These are phyloP conservation scores for Fusarium sp. DNA, from an alignment of 2,329 filamentous ascomycete species.

Conservation along the genomic window DNA sequence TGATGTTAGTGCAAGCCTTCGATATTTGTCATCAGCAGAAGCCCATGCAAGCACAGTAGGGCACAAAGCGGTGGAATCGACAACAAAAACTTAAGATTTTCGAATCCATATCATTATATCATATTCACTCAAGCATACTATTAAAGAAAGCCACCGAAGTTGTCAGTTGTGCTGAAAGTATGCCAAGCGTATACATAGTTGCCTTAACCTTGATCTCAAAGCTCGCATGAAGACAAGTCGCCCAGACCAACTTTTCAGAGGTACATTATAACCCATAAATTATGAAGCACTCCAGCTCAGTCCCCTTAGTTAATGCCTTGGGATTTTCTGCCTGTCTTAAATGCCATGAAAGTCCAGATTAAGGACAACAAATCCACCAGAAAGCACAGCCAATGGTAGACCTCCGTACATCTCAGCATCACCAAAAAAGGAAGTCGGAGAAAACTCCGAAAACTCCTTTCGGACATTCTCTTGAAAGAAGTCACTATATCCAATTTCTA, in stretches of 20 bases:
- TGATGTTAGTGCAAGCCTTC: constrained; percentile 4
- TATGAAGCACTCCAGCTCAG: too few species aligned
- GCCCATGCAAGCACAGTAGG: background rate
- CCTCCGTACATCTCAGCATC: background rate
- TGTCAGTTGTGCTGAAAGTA: background rate
- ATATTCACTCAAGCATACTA: background rate
- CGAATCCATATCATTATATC: background rate
- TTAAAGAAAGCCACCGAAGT: background rate
- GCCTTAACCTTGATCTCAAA: background rate
- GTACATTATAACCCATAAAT: too few species aligned
- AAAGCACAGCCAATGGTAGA: constrained; percentile 31
- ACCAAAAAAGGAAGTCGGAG: constrained; percentile 41
- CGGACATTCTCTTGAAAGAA: background rate
- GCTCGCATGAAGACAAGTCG: background rate
- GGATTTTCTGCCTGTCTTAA: background rate
- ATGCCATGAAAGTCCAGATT: background rate
- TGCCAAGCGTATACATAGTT: background rate
- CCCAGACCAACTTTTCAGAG: too few species aligned
- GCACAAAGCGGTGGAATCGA: background rate
- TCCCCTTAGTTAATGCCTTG: too few species aligned
- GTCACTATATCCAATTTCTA: too few species aligned
- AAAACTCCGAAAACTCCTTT: constrained; percentile 45
- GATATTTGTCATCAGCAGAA: constrained; percentile 20
- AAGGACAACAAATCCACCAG: background rate
- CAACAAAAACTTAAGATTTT: background rate